Percentiles rank a stretch among this genome's conserved stretches.
phyloP scores from a whole-genome alignment of 176 grass and related monocot species.

The Echinochloa phyllopogon region DNA sequence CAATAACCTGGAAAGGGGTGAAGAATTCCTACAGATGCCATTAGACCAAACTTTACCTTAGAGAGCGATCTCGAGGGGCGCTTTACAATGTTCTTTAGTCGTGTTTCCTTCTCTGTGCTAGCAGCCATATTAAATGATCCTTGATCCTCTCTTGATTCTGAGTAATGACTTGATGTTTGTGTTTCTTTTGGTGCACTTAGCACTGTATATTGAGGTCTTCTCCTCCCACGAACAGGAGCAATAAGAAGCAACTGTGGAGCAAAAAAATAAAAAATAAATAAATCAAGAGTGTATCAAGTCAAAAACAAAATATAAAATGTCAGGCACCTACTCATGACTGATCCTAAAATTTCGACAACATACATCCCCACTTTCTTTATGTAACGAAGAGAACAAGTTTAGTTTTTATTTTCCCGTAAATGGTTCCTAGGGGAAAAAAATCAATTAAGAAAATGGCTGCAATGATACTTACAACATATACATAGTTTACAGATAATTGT shows the following conservation, averaged over 20 bases:
- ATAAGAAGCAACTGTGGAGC: conserved; percentile 82
- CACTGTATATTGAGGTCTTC: conserved; percentile 53
- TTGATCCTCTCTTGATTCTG: conserved; percentile 55
- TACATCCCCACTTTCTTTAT: not conserved
- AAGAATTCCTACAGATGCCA: conserved; percentile 5
- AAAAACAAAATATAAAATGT: conserved; percentile 23
- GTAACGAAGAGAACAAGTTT: not conserved
- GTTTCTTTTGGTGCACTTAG: conserved; percentile 46
- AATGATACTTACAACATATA: conserved; percentile 3
- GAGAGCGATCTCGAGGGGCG: conserved; percentile 70
- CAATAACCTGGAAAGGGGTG: conserved; percentile 4
- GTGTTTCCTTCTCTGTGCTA: conserved; percentile 55
- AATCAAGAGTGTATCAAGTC: conserved; percentile 27
- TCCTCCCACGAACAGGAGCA: conserved; percentile 70
- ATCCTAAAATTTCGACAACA: conserved; percentile 27
- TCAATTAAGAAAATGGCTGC: not conserved
- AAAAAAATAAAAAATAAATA: conserved; percentile 12
- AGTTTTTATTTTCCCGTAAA: not conserved
- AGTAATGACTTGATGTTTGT: conserved; percentile 38
- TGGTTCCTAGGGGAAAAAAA: not conserved
- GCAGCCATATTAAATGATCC: conserved; percentile 30
- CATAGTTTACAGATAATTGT: conserved; percentile 8
- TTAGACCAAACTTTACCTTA: conserved; percentile 61
- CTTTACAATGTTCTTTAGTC: conserved; percentile 72
- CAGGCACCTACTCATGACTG: conserved; percentile 13